Conservation (phyloP, 2,329 filamentous ascomycete genomes). For the Penicillium sp. region DNA sequence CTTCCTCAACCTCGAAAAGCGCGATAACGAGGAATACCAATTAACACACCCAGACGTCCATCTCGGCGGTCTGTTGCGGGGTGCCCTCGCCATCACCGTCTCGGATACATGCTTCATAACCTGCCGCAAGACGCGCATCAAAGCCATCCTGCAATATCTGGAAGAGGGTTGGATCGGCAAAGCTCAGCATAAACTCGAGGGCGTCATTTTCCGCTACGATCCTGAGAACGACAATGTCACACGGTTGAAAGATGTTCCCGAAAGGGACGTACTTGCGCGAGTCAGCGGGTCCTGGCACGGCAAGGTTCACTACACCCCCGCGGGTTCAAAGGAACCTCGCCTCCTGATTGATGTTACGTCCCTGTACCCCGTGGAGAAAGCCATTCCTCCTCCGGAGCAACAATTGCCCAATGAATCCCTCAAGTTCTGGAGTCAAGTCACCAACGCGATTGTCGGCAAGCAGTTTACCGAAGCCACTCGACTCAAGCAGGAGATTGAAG, state of each 20-base stretch:
- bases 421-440: constrained; percentile 81
- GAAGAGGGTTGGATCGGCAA: constrained; percentile 94
- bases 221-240: constrained; percentile 75
- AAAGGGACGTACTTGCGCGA: constrained; percentile 73
- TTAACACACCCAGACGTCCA: constrained; percentile 92
- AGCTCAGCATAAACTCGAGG: constrained; percentile 84
- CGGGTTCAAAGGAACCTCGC: constrained; percentile 47
- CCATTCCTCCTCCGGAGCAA: constrained; percentile 66
- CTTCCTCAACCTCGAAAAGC: constrained; percentile 76
- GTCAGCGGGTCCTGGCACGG: constrained; percentile 83
- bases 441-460: constrained; percentile 73
- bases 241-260: constrained; percentile 77
- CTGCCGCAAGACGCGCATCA: constrained; percentile 83
- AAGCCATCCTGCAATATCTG: constrained; percentile 85
- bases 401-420: constrained; percentile 88
- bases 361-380: constrained; percentile 71
- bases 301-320: constrained; percentile 56
- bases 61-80: constrained; percentile 78
- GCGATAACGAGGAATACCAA: constrained; percentile 85
- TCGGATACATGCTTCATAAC: constrained; percentile 83
- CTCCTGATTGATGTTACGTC: constrained; percentile 86
- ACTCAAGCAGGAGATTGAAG: constrained; percentile 86
- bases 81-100: constrained; percentile 82
- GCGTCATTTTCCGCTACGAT: constrained; percentile 85
- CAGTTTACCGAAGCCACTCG: constrained; percentile 79